A percentile compares a stretch with the other conserved stretches of the same genome.
Conservation (phyloP, 2,329 filamentous ascomycete genomes). For the Epichloe elymi region DNA sequence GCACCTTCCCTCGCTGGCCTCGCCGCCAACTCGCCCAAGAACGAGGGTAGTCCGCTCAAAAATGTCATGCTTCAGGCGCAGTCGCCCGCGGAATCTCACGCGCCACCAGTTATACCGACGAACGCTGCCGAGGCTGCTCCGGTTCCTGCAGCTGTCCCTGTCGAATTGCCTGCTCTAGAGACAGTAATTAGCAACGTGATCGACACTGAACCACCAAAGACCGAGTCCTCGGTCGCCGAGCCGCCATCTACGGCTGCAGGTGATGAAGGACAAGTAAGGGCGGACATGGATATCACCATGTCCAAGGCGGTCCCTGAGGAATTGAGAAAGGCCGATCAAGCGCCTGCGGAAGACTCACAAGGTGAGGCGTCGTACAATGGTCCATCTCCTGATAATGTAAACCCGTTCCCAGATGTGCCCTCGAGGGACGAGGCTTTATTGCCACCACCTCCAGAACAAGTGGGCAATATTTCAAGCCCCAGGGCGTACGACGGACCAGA, state of each 20-base stretch:
- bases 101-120: constrained; percentile 1
- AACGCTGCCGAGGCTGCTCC: neutral
- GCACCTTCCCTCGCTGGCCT: constrained; percentile 17
- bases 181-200: neutral
- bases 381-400: neutral
- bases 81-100: constrained; percentile 28
- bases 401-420: neutral
- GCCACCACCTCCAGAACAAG: constrained; percentile 25
- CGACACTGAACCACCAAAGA: constrained; percentile 5
- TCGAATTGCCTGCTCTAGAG: constrained; percentile 4
- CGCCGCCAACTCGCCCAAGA: constrained; percentile 18
- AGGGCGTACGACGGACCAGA: constrained; percentile 15
- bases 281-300: constrained; percentile 13
- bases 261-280: constrained; percentile 15
- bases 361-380: neutral
- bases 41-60: constrained; percentile 40
- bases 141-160: neutral
- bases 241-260: constrained; percentile 20
- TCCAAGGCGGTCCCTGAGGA: neutral
- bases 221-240: constrained; percentile 16
- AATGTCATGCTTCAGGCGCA: constrained; percentile 35
- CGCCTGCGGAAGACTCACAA: constrained; percentile 5
- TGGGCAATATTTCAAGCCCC: constrained; percentile 26
- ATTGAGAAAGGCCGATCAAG: neutral
- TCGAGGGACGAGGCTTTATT: constrained; percentile 14